Conservation (phyloP, 192 early-diverging fungal genomes). For the Backusella australiensis region DNA sequence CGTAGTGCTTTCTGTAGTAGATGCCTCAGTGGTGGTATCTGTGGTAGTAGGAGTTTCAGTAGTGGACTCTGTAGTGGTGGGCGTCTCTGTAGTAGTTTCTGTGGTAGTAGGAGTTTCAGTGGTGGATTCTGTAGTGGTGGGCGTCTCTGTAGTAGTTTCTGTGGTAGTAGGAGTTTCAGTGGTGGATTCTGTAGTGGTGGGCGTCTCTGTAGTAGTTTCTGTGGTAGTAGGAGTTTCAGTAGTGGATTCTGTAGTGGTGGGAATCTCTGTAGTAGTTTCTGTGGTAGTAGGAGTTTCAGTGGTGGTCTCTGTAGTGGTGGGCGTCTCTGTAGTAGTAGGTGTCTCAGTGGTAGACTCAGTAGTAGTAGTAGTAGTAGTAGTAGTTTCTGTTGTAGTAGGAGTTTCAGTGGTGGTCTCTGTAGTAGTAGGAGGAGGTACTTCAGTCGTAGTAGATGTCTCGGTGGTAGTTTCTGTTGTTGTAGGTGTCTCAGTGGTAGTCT, state of each 20-base stretch:
- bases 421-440: not conserved
- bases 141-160: no score
- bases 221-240: not conserved
- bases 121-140: no score
- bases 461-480: not conserved
- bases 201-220: not conserved
- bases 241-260: not conserved
- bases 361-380: not conserved
- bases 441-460: not conserved
- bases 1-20: no score
- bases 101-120: no score
- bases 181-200: not conserved
- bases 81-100: no score
- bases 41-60: no score
- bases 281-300: not conserved
- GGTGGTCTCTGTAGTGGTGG: not conserved
- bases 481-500: not conserved
- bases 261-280: not conserved
- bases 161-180: not conserved
- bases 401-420: not conserved
- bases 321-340: not conserved
- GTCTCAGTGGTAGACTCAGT: not conserved
- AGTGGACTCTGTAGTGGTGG: no score
- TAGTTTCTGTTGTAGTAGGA: not conserved
- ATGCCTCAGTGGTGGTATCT: not conserved